phyloP scores from a whole-genome alignment of 257 asterid genomes.

The Striga asiatica region DNA sequence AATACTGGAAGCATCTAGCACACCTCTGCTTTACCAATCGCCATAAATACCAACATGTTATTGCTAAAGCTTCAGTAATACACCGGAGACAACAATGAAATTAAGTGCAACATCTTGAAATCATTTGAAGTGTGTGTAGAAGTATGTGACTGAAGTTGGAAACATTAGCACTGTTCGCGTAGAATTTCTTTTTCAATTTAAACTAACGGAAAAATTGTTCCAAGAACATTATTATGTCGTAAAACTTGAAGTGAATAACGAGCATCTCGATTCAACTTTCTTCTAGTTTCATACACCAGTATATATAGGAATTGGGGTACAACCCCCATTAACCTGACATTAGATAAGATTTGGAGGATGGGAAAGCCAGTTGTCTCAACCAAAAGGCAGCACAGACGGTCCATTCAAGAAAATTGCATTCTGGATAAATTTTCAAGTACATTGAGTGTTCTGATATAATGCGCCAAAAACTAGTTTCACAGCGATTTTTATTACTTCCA shows the following conservation, averaged over 20 bases:
- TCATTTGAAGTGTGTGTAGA: no score
- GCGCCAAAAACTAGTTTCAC: no score
- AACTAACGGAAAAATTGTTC: background rate
- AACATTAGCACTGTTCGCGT: no score
- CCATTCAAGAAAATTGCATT: background rate
- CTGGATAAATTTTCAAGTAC: no score
- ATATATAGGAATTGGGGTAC: background rate
- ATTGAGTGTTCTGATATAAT: no score
- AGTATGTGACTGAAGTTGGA: no score
- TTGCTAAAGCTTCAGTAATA: no score
- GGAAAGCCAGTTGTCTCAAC: background rate
- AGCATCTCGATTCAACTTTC: background rate
- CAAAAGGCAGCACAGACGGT: background rate
- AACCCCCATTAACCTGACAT: background rate
- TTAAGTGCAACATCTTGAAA: no score
- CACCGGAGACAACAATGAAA: no score
- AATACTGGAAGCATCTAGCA: background rate
- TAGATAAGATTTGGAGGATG: no score
- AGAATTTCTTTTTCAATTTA: no score
- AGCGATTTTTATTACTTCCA: no score
- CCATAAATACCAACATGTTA: background rate
- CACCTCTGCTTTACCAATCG: background rate
- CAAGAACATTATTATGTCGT: background rate
- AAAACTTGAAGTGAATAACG: background rate
- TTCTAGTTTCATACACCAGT: background rate